Evolutionary conservation across 352 stramenopile species (phyloP), one percentile per base, ranked within the genome.

Genomic region (Globisporangium splendens): DNA sequence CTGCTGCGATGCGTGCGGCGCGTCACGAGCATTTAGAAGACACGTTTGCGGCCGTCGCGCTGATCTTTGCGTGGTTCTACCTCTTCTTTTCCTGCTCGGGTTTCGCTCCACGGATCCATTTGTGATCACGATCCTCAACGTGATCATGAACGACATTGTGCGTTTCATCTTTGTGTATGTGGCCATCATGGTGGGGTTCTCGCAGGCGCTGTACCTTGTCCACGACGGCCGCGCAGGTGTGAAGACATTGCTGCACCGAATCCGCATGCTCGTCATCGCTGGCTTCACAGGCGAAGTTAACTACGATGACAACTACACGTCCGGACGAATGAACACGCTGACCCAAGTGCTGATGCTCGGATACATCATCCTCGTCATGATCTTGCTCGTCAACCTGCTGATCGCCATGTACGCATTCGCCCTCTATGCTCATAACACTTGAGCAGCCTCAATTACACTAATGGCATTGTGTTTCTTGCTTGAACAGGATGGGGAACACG

Each of bases 71-170:
- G 46, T 88, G 77, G 72, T 75, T 83, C 42, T 87, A 88, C 55
- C 51, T 77, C 33, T 82, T 88, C 50, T 90, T 85, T 90, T 89
- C 63, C 52, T 90, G 17, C 50, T 86, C 13, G 75, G 79, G 10
- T 88, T 86, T 56, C 75, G 76, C 49, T 73, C 68, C 17, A 88
- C 77, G 4, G 77, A 77, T 7, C 79, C 79, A 22, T 85, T 86
- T 50, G 73, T 89, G 24, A 79, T 88, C 48, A 88, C 85, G 77
- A 84, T 89, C 46, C 56, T 83, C 13, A 66, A 68, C 1, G 86
- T 89, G 75, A 75, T 89, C 43, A 57, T 66, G 35, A 83, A 66
- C 53, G 79, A 89, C 50, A 74, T 89, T 12, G 64, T 74, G 18
- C 73, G 75, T 2, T 89, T 89, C 52, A 60, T 86, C 24, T 55